Evolutionary conservation across 345 rosid species (phyloP).

Genomic region (Mangifera indica): DNA sequence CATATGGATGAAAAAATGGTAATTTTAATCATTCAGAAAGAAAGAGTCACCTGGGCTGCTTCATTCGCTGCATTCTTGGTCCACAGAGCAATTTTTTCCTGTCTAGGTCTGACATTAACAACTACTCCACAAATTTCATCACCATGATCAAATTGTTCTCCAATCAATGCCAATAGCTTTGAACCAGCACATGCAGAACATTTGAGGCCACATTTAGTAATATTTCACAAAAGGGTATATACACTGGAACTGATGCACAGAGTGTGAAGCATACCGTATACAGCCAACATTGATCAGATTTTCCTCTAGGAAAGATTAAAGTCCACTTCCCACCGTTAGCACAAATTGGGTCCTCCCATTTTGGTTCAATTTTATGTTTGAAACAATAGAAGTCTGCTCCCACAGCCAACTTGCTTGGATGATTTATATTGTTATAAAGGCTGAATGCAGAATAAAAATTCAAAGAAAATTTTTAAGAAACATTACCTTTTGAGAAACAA

Average conservation of each 20-base stretch:
- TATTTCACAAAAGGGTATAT: not conserved
- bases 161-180: conserved; percentile 87
- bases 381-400: conserved; percentile 86
- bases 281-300: conserved; percentile 77
- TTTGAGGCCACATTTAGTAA: not conserved
- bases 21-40: not conserved
- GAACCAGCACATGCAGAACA: conserved; percentile 6
- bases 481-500: conserved; percentile 2
- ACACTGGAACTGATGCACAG: not conserved
- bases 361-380: conserved; percentile 84
- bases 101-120: conserved; percentile 60
- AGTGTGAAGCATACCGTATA: conserved; percentile 51
- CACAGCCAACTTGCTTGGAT: conserved; percentile 62
- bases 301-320: conserved; percentile 41
- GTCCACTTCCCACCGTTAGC: conserved; percentile 98
- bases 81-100: conserved; percentile 81
- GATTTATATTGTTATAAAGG: conserved; percentile 69
- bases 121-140: conserved; percentile 97
- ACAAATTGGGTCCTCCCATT: conserved; percentile 97
- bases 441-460: conserved; percentile 36
- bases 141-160: conserved; percentile 90
- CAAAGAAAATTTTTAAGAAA: not conserved
- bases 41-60: conserved; percentile 69
- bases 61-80: conserved; percentile 90
- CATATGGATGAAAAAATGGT: not conserved